phyloP scores from a whole-genome alignment of 2,329 filamentous ascomycete species.

The Mycogone perniciosa region DNA sequence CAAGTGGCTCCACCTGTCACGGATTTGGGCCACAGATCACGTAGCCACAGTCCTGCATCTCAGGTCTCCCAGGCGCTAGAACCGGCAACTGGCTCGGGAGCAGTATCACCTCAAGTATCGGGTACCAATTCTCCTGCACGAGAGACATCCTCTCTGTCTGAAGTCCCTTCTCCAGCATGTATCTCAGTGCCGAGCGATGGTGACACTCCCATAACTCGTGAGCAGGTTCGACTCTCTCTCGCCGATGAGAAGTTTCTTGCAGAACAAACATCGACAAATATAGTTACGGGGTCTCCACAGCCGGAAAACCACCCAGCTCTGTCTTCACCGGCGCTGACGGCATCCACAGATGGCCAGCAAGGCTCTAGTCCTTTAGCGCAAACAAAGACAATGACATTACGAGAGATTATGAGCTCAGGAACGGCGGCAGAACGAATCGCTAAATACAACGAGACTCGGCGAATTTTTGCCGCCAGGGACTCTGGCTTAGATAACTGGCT shows the following conservation, averaged over 20 bases:
- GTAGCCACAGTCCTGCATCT: conserved; percentile 12
- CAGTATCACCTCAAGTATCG: conserved; percentile 20
- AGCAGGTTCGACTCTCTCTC: conserved; percentile 31
- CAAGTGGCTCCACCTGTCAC: conserved; percentile 11
- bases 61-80: conserved; percentile 7
- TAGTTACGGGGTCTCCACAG: conserved; percentile 30
- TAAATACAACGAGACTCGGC: conserved; percentile 65
- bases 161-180: conserved; percentile 41
- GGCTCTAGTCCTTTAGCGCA: conserved; percentile 6
- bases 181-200: conserved; percentile 26
- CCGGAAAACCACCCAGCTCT: conserved; percentile 34
- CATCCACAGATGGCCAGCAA: conserved; percentile 6
- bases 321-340: conserved; percentile 15
- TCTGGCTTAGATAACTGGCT: conserved; percentile 65
- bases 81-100: conserved; percentile 8
- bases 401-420: conserved; percentile 68
- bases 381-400: conserved; percentile 51
- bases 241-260: conserved; percentile 39
- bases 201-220: conserved; percentile 17
- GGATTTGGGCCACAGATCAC: conserved; percentile 12
- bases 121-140: conserved; percentile 18
- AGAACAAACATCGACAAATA: conserved; percentile 28
- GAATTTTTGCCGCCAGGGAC: conserved; percentile 64
- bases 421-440: conserved; percentile 62
- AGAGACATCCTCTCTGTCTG: conserved; percentile 23